Conservation (phyloP, 805 yeast genomes). For the Limtongia smithiae region DNA sequence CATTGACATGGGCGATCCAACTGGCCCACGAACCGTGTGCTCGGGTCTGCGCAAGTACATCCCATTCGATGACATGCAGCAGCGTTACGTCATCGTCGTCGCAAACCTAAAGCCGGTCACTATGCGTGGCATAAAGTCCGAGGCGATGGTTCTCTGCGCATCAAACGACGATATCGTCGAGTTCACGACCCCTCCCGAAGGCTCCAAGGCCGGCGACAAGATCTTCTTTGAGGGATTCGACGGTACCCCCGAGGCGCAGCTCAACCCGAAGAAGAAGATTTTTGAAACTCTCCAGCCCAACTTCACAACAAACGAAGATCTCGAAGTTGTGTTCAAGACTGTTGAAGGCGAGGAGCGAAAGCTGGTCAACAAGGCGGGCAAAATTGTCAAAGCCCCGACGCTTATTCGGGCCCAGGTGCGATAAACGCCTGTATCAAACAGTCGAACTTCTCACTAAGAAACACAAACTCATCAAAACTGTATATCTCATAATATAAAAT, state of each 20-base stretch:
- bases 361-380: constrained; percentile 77
- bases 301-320: constrained; percentile 72
- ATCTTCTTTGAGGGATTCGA: constrained; percentile 89
- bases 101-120: constrained; percentile 96
- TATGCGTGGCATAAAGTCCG: constrained; percentile 95
- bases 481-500: too few relatives aligned
- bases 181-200: constrained; percentile 91
- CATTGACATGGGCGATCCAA: constrained; percentile 92
- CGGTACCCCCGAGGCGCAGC: constrained; percentile 82
- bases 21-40: constrained; percentile 97
- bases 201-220: constrained; percentile 93
- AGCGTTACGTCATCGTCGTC: constrained; percentile 78
- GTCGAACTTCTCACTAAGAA: too few relatives aligned
- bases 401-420: constrained; percentile 77
- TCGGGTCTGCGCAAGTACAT: constrained; percentile 90
- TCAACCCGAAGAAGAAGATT: constrained; percentile 97
- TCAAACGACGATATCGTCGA: constrained; percentile 64
- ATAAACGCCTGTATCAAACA: too few relatives aligned
- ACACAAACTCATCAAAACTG: too few relatives aligned
- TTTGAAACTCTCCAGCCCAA: constrained; percentile 95
- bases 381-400: constrained; percentile 67
- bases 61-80: constrained; percentile 92
- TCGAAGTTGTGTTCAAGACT: constrained; percentile 75
- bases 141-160: constrained; percentile 97
- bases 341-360: constrained; percentile 53